Evolutionary conservation across 2,329 filamentous ascomycete species (phyloP), one percentile per base, ranked within the genome.

Genomic region (Penicillium sp.): DNA sequence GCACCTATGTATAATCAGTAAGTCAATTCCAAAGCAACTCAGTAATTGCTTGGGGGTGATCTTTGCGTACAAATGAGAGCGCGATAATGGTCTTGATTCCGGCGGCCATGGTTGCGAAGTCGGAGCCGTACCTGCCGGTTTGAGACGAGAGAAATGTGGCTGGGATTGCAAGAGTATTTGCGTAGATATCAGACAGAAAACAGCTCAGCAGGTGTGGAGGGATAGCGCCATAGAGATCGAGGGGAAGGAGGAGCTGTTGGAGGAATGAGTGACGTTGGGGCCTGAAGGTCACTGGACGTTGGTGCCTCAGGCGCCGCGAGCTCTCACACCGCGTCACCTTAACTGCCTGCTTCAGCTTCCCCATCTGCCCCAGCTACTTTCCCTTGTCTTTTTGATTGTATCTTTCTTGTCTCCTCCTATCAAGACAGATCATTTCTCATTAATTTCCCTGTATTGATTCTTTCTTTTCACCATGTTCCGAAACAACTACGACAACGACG

Each of bases 401-500:
- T 44, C 51, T 56, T 56, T 51, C 54, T 58, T 56, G 41, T 58
- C 44, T 33, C 27, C n/a, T 10, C 21, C 19, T 31, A 52, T 53
- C 52, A 44, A 43, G 44, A 56, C 43, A n/a, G 51, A 41, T 47
- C 48, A 52, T 57, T 24, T 46, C 10, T 43, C 26, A 47, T 21
- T 13, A 53, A 51, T 54, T 45, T 13, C 37, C 31, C n/a, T 54
- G 48, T 56, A 52, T 55, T 55, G 51, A 26, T 50, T 52, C 58
- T 58, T 51, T 49, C 48, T 63, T 59, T 62, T 65, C 84, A 87
- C 73, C 73, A 98, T 99, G 95, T 99, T 99, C 82, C 87, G 95
- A 80, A 99, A 99, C 85, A 98, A 98, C 81, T 99, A 99, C 85
- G 95, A 99, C 83, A 99, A 99, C 87, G 95, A 99, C 80, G 96